phyloP scores from a whole-genome alignment of 352 stramenopile genomes.

The Pythium rhizo-oryzae region DNA sequence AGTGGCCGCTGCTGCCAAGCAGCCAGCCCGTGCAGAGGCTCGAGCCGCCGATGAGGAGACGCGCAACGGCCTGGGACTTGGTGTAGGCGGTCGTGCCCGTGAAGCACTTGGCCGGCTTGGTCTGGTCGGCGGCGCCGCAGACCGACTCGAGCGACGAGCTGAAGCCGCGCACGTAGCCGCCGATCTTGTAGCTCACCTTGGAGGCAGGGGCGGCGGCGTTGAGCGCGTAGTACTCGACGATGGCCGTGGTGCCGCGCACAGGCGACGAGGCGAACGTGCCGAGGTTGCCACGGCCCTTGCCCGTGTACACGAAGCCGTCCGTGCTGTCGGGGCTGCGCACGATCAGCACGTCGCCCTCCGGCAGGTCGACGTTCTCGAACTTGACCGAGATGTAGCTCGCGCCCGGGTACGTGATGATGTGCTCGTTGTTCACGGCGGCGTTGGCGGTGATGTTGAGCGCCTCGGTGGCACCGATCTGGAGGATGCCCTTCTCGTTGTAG shows the following conservation, averaged over 20 bases:
- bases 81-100: conserved; percentile 25
- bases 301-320: conserved; percentile 27
- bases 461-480: conserved; percentile 43
- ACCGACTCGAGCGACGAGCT: conserved; percentile 26
- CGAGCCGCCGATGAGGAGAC: conserved; percentile 34
- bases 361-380: conserved; percentile 57
- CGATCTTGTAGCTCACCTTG: conserved; percentile 29
- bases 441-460: conserved; percentile 13
- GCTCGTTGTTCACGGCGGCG: conserved; percentile 5
- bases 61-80: conserved; percentile 29
- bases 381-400: conserved; percentile 60
- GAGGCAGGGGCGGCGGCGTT: background rate
- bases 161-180: conserved; percentile 14
- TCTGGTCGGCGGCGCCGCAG: conserved; percentile 35
- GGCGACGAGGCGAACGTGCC: conserved; percentile 28
- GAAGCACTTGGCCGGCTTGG: conserved; percentile 36
- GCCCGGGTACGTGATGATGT: conserved; percentile 39
- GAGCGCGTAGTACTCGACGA: conserved; percentile 27
- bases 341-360: conserved; percentile 51
- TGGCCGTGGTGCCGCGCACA: conserved; percentile 13
- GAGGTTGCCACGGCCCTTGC: conserved; percentile 22
- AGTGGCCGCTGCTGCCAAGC: conserved; percentile 29
- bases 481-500: conserved; percentile 37
- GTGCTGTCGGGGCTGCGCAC: conserved; percentile 39
- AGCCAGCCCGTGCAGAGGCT: conserved; percentile 39